These are phyloP conservation scores for Talaromyces funiculosus DNA, from an alignment of 2,329 filamentous ascomycete genomes.

Conservation along the genomic window DNA sequence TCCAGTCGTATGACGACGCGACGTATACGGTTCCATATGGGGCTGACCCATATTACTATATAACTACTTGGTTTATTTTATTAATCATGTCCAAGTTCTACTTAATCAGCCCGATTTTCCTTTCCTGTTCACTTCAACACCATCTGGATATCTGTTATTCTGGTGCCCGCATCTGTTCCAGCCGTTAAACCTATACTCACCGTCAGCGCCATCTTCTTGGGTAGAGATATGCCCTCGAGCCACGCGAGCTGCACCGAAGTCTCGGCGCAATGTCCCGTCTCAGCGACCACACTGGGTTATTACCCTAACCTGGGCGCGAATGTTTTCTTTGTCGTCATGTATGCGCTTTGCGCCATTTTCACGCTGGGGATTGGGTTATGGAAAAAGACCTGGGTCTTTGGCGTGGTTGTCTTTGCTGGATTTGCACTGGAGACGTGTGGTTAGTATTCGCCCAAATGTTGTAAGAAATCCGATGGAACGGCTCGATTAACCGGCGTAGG, in stretches of 20 bases:
- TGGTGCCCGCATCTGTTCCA: background rate
- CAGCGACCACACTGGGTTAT: constrained; percentile 44
- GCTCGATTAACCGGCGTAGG: constrained; percentile 20
- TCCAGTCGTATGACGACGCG: background rate
- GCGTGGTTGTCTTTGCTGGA: constrained; percentile 41
- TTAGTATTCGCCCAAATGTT: constrained; percentile 24
- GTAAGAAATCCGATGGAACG: background rate
- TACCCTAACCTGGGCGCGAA: constrained; percentile 43
- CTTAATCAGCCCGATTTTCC: background rate
- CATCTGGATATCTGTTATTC: background rate
- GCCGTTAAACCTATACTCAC: too few relatives aligned
- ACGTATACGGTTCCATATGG: background rate
- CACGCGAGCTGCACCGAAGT: constrained; percentile 24
- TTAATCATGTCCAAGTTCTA: background rate
- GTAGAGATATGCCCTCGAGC: background rate
- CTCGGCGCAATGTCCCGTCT: constrained; percentile 32
- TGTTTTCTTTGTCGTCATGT: constrained; percentile 43
- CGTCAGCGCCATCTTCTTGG: background rate
- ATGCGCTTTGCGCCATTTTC: constrained; percentile 40
- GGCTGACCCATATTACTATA: background rate
- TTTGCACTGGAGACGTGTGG: constrained; percentile 37
- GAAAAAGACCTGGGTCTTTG: constrained; percentile 49
- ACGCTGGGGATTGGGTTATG: constrained; percentile 43
- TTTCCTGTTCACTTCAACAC: background rate
- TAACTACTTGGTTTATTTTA: background rate